Base-by-base conservation (phyloP, 176 grass and related monocot species). In the Bothriochloa decipiens region DNA sequence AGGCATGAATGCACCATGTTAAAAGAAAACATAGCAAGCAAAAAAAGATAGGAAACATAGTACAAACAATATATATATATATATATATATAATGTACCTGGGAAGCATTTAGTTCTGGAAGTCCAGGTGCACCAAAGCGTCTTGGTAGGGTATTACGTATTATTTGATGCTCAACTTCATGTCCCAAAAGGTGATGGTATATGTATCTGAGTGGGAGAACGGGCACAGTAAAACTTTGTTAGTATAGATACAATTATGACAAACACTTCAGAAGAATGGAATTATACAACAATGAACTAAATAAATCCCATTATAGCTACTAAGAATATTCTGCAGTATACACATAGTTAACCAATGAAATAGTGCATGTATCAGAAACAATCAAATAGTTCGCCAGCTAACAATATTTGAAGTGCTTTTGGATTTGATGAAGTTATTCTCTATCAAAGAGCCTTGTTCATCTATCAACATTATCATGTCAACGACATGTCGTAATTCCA, bases 101-200 rank as follows among this genome's bases (percentile, higher is more conserved):
- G 26, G 97, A 99, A 87, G 97, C 97, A 94, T 99, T 99, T 86
- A 99, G 78, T 82, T 99, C 97, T 84, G 97, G 97, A 72, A 99
- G 90, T 52, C 97, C 97, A 73, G 97, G 97, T 32, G 97, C 97
- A 86, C 93, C 97, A 82, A 99, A 99, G 69, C 97, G 93, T 35
- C 88, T 92, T 4, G 93, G 93, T 71, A 99, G 70, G 60, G 91
- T 91, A 77, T 99, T 99, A 60, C 90, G 91, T 82, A 99, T 89
- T 86, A 92, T 84, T 84, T 96, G 97, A 89, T 93, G 93, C 84
- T 99, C 97, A 25, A 99, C 97, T 82, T 99, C 97, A 86, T 99
- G 97, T 52, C 97, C 97, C 82, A 99, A 85, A 74, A 99, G 91
- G 68, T 99, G 93, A 86, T 99, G 97, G 82, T 99, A 99, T 92